These are phyloP conservation scores for Lepidium aucheri DNA, from an alignment of 345 rosid genomes.

Conservation along the genomic window DNA sequence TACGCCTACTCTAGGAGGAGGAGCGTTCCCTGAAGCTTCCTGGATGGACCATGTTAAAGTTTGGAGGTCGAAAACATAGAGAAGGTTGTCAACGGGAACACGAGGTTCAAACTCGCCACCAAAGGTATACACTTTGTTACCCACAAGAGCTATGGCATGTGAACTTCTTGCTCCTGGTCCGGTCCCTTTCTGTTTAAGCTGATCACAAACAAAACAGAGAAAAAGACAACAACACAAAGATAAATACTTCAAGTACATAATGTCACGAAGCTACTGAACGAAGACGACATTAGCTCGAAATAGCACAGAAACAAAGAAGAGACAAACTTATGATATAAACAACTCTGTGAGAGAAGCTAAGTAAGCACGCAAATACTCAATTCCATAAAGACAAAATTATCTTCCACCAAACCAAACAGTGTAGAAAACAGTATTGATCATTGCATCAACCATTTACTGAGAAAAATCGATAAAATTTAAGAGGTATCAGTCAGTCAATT, in stretches of 20 bases:
- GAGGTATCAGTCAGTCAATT: background rate
- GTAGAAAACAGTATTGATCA: background rate
- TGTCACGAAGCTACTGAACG: background rate
- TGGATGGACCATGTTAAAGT: conserved; percentile 57
- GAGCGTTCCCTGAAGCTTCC: conserved; percentile 49
- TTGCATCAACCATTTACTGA: background rate
- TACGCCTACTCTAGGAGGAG: conserved; percentile 92
- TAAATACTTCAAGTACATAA: background rate
- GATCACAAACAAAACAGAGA: background rate
- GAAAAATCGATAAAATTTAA: background rate
- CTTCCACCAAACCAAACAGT: background rate
- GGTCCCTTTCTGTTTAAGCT: conserved; percentile 67
- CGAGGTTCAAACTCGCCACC: conserved; percentile 85
- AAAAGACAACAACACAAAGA: background rate
- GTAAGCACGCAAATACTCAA: background rate
- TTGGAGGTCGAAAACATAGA: conserved; percentile 58
- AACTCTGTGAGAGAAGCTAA: background rate
- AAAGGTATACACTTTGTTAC: conserved; percentile 55
- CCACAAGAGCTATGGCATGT: conserved; percentile 69
- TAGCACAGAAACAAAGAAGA: background rate
- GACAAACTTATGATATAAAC: background rate
- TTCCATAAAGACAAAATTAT: background rate
- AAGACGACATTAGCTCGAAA: background rate
- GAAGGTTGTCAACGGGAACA: conserved; percentile 80
- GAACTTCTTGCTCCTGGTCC: conserved; percentile 96